Evolutionary conservation across 345 rosid genomes (phyloP).

Genomic region (Eucalyptus curtisii): DNA sequence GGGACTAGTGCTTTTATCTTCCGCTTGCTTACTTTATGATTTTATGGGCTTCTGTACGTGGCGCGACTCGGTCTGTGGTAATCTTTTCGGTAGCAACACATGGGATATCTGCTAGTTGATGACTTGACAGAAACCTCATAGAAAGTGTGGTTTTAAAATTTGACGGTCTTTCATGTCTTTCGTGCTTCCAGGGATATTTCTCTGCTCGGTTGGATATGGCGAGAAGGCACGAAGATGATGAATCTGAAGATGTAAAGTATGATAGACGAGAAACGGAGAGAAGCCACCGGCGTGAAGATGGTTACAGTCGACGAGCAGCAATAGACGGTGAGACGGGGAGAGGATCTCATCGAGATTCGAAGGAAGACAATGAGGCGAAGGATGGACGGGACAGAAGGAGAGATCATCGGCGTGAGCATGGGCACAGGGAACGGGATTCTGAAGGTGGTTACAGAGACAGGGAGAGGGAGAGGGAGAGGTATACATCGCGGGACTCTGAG

Average conservation of each 20-base stretch:
- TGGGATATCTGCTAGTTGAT: background rate
- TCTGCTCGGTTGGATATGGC: background rate
- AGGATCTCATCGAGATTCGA: background rate
- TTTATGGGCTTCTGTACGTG: background rate
- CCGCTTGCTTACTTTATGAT: background rate
- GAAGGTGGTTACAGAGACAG: conserved; percentile 1
- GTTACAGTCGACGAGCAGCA: background rate
- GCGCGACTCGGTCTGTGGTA: background rate
- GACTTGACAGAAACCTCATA: background rate
- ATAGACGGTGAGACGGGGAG: background rate
- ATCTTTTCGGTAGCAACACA: background rate
- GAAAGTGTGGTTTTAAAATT: background rate
- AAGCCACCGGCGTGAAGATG: conserved; percentile 7
- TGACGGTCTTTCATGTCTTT: background rate
- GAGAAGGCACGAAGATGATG: conserved; percentile 1
- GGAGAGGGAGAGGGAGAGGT: conserved; percentile 19
- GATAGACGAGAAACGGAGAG: conserved; percentile 8
- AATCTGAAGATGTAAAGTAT: background rate
- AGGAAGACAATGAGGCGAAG: conserved; percentile 3
- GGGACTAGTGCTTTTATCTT: background rate
- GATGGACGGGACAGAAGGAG: conserved; percentile 15
- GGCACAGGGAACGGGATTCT: conserved; percentile 4
- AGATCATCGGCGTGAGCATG: conserved; percentile 3
- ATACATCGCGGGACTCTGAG: conserved; percentile 1
- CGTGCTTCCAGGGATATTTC: background rate